These are phyloP conservation scores for Fusarium luffae DNA, from an alignment of 2,329 filamentous ascomycete genomes.

Conservation along the genomic window DNA sequence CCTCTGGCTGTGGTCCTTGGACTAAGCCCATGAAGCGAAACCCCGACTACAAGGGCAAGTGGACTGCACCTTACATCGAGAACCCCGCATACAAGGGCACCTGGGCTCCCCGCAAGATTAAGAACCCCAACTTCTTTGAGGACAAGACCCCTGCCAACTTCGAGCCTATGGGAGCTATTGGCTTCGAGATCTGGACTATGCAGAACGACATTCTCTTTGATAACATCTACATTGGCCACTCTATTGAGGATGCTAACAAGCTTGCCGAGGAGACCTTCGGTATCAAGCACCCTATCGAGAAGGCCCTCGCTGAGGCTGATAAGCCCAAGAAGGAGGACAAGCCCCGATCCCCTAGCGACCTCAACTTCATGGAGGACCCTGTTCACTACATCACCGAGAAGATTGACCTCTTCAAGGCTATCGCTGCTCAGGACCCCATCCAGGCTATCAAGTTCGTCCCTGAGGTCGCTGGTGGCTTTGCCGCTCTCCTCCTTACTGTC, in stretches of 20 bases:
- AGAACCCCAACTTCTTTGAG: constrained; percentile 96
- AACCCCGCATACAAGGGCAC: constrained; percentile 98
- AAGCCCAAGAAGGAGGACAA: constrained; percentile 78
- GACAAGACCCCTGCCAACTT: constrained; percentile 97
- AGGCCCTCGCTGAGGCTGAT: constrained; percentile 79
- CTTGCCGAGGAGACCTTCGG: constrained; percentile 90
- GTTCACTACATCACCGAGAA: constrained; percentile 91
- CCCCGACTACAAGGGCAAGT: constrained; percentile 99
- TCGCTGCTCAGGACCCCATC: constrained; percentile 83
- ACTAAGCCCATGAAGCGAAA: constrained; percentile 91
- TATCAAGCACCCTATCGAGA: constrained; percentile 86
- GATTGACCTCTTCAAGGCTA: constrained; percentile 87
- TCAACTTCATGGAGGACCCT: constrained; percentile 92
- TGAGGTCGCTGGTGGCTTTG: constrained; percentile 86
- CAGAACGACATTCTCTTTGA: constrained; percentile 98
- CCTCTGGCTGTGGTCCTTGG: constrained; percentile 94
- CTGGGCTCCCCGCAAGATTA: constrained; percentile 95
- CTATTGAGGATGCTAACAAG: constrained; percentile 88
- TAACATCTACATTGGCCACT: constrained; percentile 99
- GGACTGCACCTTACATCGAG: constrained; percentile 90
- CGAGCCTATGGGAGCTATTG: constrained; percentile 97
- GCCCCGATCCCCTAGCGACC: constrained; percentile 77
- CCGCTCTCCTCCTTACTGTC: constrained; percentile 74
- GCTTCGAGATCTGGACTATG: constrained; percentile 99
- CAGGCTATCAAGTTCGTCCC: constrained; percentile 90